Percentiles rank a stretch among this genome's conserved stretches.
Conservation (phyloP, 169 alveolate species). For the Babesia gibsoni region DNA sequence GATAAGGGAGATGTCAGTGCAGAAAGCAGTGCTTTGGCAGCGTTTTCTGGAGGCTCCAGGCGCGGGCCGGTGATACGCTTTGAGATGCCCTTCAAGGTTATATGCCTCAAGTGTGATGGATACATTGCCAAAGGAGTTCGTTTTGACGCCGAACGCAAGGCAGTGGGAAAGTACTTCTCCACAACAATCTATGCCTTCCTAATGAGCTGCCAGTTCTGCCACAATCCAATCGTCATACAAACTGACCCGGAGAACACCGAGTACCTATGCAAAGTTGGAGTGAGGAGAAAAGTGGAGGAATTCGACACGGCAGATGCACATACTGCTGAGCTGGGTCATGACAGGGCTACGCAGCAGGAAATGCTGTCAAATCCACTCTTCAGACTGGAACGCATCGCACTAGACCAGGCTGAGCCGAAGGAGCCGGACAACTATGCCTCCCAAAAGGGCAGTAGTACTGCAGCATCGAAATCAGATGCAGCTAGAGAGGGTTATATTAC, state of each 20-base stretch:
- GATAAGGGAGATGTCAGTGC: neutral
- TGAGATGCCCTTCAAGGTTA: conserved; percentile 81
- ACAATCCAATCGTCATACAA: conserved; percentile 61
- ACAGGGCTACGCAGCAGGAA: conserved; percentile 36
- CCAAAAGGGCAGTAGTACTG: neutral
- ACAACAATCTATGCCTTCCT: conserved; percentile 73
- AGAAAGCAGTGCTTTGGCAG: conserved; percentile 5
- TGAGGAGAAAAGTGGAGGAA: conserved; percentile 69
- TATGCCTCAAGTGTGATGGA: conserved; percentile 66
- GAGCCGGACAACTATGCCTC: no score
- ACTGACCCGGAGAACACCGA: conserved; percentile 80
- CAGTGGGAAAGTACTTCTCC: conserved; percentile 72
- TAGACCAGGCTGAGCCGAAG: conserved; percentile 9
- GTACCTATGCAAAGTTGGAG: conserved; percentile 74
- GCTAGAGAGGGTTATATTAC: neutral
- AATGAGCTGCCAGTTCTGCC: conserved; percentile 76
- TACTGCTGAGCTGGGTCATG: conserved; percentile 32
- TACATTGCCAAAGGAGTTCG: conserved; percentile 82
- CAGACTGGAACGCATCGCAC: conserved; percentile 42
- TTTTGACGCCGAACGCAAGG: conserved; percentile 78
- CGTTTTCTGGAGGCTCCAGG: conserved; percentile 16
- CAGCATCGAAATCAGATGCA: neutral
- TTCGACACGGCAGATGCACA: conserved; percentile 31
- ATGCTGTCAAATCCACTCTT: conserved; percentile 44
- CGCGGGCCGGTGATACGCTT: conserved; percentile 70